These are phyloP conservation scores for Halophytophthora polymorphica DNA, from an alignment of 352 stramenopile genomes.

Conservation along the genomic window DNA sequence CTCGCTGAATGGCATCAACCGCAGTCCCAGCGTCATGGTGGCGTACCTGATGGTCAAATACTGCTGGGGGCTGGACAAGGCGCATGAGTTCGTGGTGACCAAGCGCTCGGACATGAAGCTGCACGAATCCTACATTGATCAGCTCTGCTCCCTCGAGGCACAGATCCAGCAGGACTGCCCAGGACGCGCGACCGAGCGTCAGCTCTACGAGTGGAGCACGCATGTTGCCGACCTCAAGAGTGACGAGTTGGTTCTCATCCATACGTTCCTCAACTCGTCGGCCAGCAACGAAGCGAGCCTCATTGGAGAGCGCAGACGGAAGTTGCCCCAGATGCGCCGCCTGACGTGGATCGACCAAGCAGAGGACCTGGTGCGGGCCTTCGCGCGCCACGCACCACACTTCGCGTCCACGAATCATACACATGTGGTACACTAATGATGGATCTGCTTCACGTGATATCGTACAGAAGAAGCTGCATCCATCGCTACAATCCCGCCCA, in stretches of 20 bases:
- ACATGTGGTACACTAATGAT: slow-evolving; percentile 4
- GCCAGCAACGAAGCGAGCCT: slow-evolving; percentile 11
- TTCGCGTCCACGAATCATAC: neutral
- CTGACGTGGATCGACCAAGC: slow-evolving; percentile 76
- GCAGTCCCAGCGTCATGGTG: slow-evolving; percentile 82
- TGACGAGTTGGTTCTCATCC: slow-evolving; percentile 73
- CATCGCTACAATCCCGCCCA: slow-evolving; percentile 47
- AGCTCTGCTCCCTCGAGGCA: slow-evolving; percentile 61
- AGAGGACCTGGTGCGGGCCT: slow-evolving; percentile 44
- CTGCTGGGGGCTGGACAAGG: slow-evolving; percentile 91
- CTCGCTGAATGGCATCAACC: slow-evolving; percentile 77
- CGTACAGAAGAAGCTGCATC: slow-evolving; percentile 51
- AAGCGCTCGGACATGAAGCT: slow-evolving; percentile 88
- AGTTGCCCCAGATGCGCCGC: slow-evolving; percentile 26
- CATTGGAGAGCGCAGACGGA: slow-evolving; percentile 10
- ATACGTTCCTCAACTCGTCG: slow-evolving; percentile 72
- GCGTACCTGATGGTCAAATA: slow-evolving; percentile 93
- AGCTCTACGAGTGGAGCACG: slow-evolving; percentile 71
- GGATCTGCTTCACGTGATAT: neutral
- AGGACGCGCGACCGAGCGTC: slow-evolving; percentile 44
- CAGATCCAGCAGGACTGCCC: slow-evolving; percentile 56
- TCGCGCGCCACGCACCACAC: neutral
- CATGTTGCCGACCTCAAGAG: slow-evolving; percentile 36
- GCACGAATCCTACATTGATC: slow-evolving; percentile 72
- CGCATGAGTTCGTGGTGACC: slow-evolving; percentile 85